phyloP scores from a whole-genome alignment of 371 early-diverging fungal genomes.

The Fennellomyces sp. region DNA sequence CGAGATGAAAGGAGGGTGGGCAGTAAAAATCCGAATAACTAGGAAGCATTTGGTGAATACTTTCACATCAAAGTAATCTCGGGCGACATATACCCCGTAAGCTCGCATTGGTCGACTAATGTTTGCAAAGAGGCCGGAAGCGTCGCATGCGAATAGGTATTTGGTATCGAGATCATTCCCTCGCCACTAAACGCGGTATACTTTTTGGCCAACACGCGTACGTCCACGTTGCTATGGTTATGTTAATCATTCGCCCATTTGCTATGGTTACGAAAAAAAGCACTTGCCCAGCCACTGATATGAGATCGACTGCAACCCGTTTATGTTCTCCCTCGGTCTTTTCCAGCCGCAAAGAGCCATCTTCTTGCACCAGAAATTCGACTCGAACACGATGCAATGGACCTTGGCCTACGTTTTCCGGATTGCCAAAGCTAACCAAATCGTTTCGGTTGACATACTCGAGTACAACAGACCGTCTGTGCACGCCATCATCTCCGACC shows the following conservation, averaged over 20 bases:
- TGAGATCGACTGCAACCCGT: constrained; percentile 25
- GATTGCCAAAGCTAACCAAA: background rate
- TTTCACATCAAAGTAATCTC: background rate
- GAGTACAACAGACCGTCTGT: constrained; percentile 26
- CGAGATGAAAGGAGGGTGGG: constrained; percentile 15
- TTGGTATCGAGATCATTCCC: background rate
- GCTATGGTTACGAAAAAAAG: background rate
- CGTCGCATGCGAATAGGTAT: background rate
- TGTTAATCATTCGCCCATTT: background rate
- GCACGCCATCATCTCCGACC: constrained; percentile 12
- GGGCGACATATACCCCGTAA: constrained; percentile 19
- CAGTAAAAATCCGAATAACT: constrained; percentile 37
- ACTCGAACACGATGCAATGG: constrained; percentile 23
- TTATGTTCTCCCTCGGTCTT: constrained; percentile 28
- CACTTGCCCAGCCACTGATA: constrained; percentile 31
- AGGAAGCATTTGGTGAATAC: background rate
- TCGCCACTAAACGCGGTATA: constrained; percentile 7
- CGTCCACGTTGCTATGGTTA: constrained; percentile 27
- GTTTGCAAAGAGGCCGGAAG: constrained; percentile 10
- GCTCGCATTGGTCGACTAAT: constrained; percentile 19
- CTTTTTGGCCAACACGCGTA: constrained; percentile 32
- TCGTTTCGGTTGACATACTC: constrained; percentile 26
- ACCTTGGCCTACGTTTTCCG: background rate
- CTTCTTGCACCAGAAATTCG: constrained; percentile 28
- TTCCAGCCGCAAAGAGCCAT: constrained; percentile 23